phyloP scores from a whole-genome alignment of 345 rosid genomes.

The Eucalyptus guilfoylei region DNA sequence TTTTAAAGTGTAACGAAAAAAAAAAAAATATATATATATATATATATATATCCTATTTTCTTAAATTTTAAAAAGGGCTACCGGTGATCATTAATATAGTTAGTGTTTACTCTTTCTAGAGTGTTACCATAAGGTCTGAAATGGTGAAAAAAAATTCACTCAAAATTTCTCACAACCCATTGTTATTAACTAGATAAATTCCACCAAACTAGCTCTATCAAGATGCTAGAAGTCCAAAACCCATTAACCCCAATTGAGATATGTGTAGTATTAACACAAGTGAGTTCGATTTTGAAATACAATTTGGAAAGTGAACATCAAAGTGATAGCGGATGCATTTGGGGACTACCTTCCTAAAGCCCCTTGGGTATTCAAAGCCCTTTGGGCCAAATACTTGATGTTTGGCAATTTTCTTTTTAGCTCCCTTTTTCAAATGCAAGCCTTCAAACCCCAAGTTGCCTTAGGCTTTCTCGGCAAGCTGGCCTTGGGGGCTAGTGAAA shows the following conservation, averaged over 20 bases:
- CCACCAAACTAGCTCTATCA: not conserved
- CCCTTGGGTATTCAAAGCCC: no score
- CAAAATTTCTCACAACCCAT: not conserved
- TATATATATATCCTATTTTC: not conserved
- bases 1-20: not conserved
- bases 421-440: no score
- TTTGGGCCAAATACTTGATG: no score
- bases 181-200: not conserved
- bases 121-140: not conserved
- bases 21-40: no score
- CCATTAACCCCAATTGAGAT: not conserved
- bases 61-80: not conserved
- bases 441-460: no score
- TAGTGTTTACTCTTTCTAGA: not conserved
- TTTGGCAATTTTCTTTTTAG: no score
- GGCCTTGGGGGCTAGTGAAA: no score
- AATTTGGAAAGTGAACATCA: not conserved
- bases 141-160: not conserved
- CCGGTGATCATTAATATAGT: not conserved
- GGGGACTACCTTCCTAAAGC: no score
- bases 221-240: not conserved
- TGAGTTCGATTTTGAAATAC: not conserved
- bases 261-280: accelerated
- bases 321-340: not conserved
- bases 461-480: no score